Percentiles rank a stretch among this genome's conserved stretches.
Conservation (phyloP, 2,329 filamentous ascomycete species). For the Xylariaceae sp. region DNA sequence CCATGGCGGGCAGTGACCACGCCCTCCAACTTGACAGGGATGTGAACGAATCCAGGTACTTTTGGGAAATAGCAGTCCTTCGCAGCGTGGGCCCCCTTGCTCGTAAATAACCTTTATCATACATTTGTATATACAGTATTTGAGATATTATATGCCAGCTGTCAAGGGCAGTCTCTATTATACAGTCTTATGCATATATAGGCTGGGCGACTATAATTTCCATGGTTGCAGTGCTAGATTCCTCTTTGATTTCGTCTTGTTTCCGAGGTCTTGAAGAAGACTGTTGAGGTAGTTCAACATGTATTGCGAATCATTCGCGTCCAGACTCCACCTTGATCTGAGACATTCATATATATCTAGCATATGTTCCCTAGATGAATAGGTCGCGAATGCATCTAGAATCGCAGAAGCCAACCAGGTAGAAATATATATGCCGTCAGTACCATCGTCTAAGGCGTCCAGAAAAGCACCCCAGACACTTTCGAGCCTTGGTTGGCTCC, state of each 20-base stretch:
- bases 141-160: too few relatives aligned
- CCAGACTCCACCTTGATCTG: conserved; percentile 43
- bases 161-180: too few relatives aligned
- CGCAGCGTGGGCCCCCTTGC: too few relatives aligned
- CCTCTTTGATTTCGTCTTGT: conserved; percentile 3
- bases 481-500: conserved; percentile 67
- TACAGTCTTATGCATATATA: not conserved
- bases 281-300: conserved; percentile 42
- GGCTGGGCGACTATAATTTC: not conserved
- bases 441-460: conserved; percentile 43
- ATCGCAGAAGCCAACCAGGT: conserved; percentile 59
- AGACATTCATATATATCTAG: conserved; percentile 51
- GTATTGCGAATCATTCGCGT: conserved; percentile 37
- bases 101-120: too few relatives aligned
- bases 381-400: conserved; percentile 60
- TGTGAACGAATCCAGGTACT: too few relatives aligned
- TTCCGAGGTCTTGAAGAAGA: conserved; percentile 32
- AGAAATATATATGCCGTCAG: conserved; percentile 46
- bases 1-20: too few relatives aligned
- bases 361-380: conserved; percentile 47
- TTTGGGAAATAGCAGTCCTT: too few relatives aligned
- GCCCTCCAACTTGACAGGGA: too few relatives aligned
- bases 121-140: too few relatives aligned
- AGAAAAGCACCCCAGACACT: conserved; percentile 64
- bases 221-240: not conserved